Conservation (phyloP, 176 grass and related monocot species). For the Thalia dealbata region DNA sequence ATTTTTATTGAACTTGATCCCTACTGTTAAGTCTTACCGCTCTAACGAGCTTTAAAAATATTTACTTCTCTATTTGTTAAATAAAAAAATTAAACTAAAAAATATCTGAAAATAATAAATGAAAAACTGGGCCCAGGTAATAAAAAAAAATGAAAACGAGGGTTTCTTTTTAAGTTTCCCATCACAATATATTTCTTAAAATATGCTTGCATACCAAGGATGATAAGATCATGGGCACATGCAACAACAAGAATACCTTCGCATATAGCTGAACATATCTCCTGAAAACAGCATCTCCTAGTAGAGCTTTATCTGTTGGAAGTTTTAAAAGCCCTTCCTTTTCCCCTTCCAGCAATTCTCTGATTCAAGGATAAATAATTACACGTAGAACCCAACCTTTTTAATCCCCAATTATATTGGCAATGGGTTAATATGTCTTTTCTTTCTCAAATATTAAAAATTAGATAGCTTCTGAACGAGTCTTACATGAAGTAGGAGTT, state of each 20-base stretch:
- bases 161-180: no score
- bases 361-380: conserved; percentile 12
- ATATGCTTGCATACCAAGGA: not conserved
- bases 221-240: not conserved
- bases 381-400: no score
- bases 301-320: conserved; percentile 48
- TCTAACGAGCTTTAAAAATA: no score
- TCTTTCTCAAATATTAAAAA: not conserved
- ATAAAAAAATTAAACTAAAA: no score
- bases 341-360: conserved; percentile 47
- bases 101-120: no score
- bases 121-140: no score
- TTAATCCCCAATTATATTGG: not conserved
- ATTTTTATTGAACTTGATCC: no score
- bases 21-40: no score
- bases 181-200: no score
- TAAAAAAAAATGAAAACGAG: no score
- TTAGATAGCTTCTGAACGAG: not conserved
- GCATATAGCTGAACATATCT: conserved; percentile 38
- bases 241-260: conserved; percentile 23
- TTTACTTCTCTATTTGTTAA: no score
- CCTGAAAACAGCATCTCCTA: conserved; percentile 32
- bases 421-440: no score
- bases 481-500: conserved; percentile 49
- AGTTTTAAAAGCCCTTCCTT: conserved; percentile 43